phyloP scores from a whole-genome alignment of 2,329 filamentous ascomycete genomes.

The Curvularia sp. region DNA sequence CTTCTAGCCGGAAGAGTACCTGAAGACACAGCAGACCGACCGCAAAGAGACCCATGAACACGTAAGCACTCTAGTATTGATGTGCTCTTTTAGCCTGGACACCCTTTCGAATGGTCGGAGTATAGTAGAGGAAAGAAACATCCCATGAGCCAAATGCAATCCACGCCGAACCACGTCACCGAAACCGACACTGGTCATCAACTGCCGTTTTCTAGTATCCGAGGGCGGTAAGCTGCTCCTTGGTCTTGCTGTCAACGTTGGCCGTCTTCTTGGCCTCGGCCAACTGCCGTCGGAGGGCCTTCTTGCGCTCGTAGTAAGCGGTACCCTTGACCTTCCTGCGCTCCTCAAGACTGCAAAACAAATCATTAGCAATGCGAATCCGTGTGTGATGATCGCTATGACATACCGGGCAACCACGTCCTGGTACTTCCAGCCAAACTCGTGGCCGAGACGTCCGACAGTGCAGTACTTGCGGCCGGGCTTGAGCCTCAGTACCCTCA shows the following conservation, averaged over 20 bases:
- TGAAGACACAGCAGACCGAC: conserved; percentile 47
- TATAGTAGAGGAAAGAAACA: conserved; percentile 49
- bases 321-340: conserved; percentile 99
- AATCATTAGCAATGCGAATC: conserved; percentile 28
- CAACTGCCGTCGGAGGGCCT: conserved; percentile 89
- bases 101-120: conserved; percentile 48
- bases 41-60: conserved; percentile 51
- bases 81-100: conserved; percentile 52
- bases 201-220: conserved; percentile 76
- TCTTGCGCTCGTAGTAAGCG: conserved; percentile 99
- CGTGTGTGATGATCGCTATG: background rate
- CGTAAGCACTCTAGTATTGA: conserved; percentile 46
- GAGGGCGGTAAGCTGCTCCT: conserved; percentile 84
- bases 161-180: conserved; percentile 46
- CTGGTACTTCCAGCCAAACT: conserved; percentile 99
- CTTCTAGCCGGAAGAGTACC: conserved; percentile 50
- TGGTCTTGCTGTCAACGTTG: conserved; percentile 83
- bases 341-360: conserved; percentile 83
- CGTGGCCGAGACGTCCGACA: conserved; percentile 94
- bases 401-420: conserved; percentile 97
- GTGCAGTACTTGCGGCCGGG: conserved; percentile 99
- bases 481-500: conserved; percentile 95
- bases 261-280: conserved; percentile 92
- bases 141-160: conserved; percentile 51
- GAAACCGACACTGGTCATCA: conserved; percentile 41